A percentile compares a stretch with the other conserved stretches of the same genome.
Conservation (phyloP, 2,329 filamentous ascomycete species). For the Eurotiales sp. region DNA sequence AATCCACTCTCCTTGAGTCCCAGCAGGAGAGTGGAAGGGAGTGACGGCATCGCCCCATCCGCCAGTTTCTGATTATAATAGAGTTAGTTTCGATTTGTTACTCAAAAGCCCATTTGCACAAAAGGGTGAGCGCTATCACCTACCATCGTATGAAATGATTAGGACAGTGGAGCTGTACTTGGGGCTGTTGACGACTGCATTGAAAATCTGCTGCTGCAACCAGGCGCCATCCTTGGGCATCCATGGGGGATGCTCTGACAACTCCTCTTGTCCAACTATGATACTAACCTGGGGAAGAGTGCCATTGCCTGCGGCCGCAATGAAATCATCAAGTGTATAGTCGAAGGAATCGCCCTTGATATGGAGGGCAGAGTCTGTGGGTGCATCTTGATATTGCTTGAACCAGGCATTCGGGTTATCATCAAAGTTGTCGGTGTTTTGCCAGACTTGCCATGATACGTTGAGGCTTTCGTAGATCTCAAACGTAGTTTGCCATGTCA, state of each 20-base stretch:
- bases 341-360: constrained; percentile 47
- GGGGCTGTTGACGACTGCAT: constrained; percentile 49
- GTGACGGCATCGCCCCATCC: constrained; percentile 55
- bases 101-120: too few species aligned
- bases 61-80: constrained; percentile 42
- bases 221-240: constrained; percentile 53
- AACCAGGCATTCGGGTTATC: constrained; percentile 56
- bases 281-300: constrained; percentile 51
- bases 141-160: constrained; percentile 33
- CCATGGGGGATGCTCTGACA: constrained; percentile 54
- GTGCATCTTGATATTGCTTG: constrained; percentile 48
- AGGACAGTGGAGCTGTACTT: constrained; percentile 49
- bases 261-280: constrained; percentile 48
- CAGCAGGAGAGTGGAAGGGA: constrained; percentile 49
- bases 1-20: constrained; percentile 53
- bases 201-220: constrained; percentile 52
- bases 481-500: constrained; percentile 52
- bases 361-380: constrained; percentile 38
- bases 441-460: constrained; percentile 51
- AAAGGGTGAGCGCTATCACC: too few species aligned
- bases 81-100: background rate
- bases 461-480: constrained; percentile 49
- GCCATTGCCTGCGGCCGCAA: constrained; percentile 48
- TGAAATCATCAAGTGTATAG: constrained; percentile 47
- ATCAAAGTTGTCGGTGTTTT: constrained; percentile 51